Evolutionary conservation across 2,329 filamentous ascomycete genomes (phyloP), one percentile per base, ranked within the genome.

Genomic region (Aspergillus clavatus): DNA sequence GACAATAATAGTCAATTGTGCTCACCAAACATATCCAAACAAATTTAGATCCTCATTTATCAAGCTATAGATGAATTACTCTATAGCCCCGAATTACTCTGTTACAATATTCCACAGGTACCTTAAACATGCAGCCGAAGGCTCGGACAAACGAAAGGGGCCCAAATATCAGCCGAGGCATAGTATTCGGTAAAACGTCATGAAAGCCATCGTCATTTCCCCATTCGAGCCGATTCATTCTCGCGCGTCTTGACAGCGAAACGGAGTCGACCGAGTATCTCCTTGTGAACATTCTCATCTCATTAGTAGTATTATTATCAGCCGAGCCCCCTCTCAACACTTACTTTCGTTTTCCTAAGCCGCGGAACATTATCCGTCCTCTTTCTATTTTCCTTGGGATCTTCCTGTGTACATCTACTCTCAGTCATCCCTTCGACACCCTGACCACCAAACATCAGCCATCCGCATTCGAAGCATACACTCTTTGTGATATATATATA

Each of bases 141-240:
- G 14, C 5, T 39, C 38, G 38, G 23, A 19, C 23, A 39, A 27
- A 46, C 46, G 54, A 52, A 49, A 27, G 37, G 36, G 19, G 23
- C 16, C 18, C 11, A 33, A 40, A 44, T 47, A 47, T 46, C 53
- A 63, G 54, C 63, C 63, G 63, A 66, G 63, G 63, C 57, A 58
- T 54, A 62, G 42, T 35, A 45, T 54, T 64, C 61, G 62, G 62
- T 48, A 65, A 64, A n/a, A 65, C 63, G 63, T 66, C 63, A 65
- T 66, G 59, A 55, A 59, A 53, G 51, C 53, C 50, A 45, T 53
- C 47, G 41, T 50, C 26, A 35, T 35, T 35, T 40, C 45, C 40
- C 53, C 46, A 42, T 40, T 43, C 45, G 43, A 54, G 54, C 61
- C 62, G 62, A 63, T 51, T 53, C 55, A 60, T 63, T 62, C 55